Evolutionary conservation across 371 early-diverging fungal genomes (phyloP), one percentile per base, ranked within the genome.

Genomic region (Mucor piriformis): DNA sequence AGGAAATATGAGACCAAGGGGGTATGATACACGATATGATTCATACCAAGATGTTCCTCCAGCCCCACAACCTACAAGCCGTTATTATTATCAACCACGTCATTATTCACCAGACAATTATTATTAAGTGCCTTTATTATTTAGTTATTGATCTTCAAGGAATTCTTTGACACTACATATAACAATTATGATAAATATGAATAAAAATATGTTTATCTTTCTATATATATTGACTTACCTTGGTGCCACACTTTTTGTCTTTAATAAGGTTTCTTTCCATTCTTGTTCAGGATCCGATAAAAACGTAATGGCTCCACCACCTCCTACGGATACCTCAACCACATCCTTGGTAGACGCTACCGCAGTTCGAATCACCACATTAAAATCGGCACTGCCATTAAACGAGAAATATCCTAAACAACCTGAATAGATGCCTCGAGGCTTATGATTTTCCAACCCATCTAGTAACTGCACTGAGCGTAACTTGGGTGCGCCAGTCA

Each of bases 401-500:
- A 78, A 44, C 8, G 90, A 94, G 59, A 97, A 84, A 60, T 93
- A 97, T 0, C 97, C 98, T 13, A 96, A 64, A 48, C 87, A 91
- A 0, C 98, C 98, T 0, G 95, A 94, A 69, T 98, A 98, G 10
- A 89, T 77, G n/a, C 96, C 96, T 0, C 98, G 85, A 1, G 83
- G 85, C 6, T 68, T 65, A 51, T 79, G 67, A 0, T 65, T 60
- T 59, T 96, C 96, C 38, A 97, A 76, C 21, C 74, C 64, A 56
- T 92, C 91, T 23, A 98, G 68, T 3, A 97, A 66, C 55, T 92
- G 86, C 12, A 93, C 86, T 0, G 95, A 90, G 18, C 97, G 82
- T 16, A 87, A 76, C 66, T 98, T 98, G 5, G 98, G 98, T 1
- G 98, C 97, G 7, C 98, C 98, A 0, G 97, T 98, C 97, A 98